phyloP scores from a whole-genome alignment of 1,139 yeast genomes.

The Magnusiomyces clavatus region DNA sequence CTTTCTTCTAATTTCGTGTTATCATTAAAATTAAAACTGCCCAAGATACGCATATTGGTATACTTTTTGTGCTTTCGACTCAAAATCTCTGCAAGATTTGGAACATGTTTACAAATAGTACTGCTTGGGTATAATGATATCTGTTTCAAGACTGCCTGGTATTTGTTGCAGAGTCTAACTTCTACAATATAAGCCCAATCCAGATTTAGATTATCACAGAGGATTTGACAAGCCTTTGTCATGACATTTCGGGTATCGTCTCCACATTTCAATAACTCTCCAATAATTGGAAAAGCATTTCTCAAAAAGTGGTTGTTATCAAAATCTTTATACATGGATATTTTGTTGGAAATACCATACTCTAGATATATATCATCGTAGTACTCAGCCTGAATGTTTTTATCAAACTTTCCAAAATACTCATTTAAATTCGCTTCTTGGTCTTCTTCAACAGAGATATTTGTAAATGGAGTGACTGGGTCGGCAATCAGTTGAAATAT shows the following conservation, averaged over 20 bases:
- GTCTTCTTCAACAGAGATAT: background rate
- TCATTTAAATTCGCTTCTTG: background rate
- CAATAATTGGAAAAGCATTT: slow-evolving; percentile 34
- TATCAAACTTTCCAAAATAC: background rate
- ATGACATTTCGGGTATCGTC: slow-evolving; percentile 32
- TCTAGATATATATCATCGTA: background rate
- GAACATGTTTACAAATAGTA: slow-evolving; percentile 38
- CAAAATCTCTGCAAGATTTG: slow-evolving; percentile 16
- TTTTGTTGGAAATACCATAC: background rate
- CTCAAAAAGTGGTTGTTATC: slow-evolving; percentile 19
- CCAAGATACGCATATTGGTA: slow-evolving; percentile 43
- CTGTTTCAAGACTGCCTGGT: slow-evolving; percentile 8
- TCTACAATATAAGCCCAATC: slow-evolving; percentile 53
- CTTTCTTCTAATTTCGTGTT: slow-evolving; percentile 37
- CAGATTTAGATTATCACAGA: slow-evolving; percentile 37
- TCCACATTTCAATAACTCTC: slow-evolving; percentile 33
- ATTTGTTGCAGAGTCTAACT: slow-evolving; percentile 34
- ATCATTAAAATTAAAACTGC: slow-evolving; percentile 37
- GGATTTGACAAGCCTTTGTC: slow-evolving; percentile 33
- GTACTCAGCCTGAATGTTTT: slow-evolving; percentile 2
- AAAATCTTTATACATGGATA: slow-evolving; percentile 16
- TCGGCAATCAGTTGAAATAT: background rate
- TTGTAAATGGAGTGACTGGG: background rate
- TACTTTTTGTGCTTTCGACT: slow-evolving; percentile 29
- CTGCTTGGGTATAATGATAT: slow-evolving; percentile 26